Conservation (phyloP, 2,329 filamentous ascomycete species). For the Helotiales sp. region DNA sequence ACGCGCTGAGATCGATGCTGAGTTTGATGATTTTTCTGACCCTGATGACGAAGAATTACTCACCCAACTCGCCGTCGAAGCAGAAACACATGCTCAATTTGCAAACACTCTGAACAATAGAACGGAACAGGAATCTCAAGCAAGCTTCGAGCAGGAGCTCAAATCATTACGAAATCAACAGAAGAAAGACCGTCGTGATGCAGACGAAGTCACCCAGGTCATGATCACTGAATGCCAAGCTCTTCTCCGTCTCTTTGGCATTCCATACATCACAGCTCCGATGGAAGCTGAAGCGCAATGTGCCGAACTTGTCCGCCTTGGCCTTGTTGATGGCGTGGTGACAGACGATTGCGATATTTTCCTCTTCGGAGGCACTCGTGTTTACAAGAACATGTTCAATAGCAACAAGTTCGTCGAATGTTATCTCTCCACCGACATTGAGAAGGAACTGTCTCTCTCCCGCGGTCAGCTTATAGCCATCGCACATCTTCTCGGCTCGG, state of each 20-base stretch:
- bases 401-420: slow-evolving; percentile 97
- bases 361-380: slow-evolving; percentile 90
- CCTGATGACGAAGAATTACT: slow-evolving; percentile 92
- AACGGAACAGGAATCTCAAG: slow-evolving; percentile 68
- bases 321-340: slow-evolving; percentile 94
- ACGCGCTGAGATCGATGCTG: slow-evolving; percentile 42
- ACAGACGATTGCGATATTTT: slow-evolving; percentile 98
- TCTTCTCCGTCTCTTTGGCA: slow-evolving; percentile 84
- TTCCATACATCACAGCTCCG: slow-evolving; percentile 95
- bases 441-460: slow-evolving; percentile 86
- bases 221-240: slow-evolving; percentile 97
- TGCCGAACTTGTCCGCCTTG: slow-evolving; percentile 83
- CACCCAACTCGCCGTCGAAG: slow-evolving; percentile 83
- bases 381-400: slow-evolving; percentile 99
- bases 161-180: slow-evolving; percentile 89
- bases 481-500: slow-evolving; percentile 88
- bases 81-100: slow-evolving; percentile 92
- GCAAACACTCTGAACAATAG: slow-evolving; percentile 85
- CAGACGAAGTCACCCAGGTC: slow-evolving; percentile 93
- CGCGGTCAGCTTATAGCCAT: slow-evolving; percentile 87
- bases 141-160: slow-evolving; percentile 86
- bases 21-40: slow-evolving; percentile 74
- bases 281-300: slow-evolving; percentile 99
- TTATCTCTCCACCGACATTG: slow-evolving; percentile 82
- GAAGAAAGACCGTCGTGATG: slow-evolving; percentile 93